A percentile compares a stretch with the other conserved stretches of the same genome.
phyloP scores from a whole-genome alignment of 306 rosid genomes.

The Lotus japonicus region DNA sequence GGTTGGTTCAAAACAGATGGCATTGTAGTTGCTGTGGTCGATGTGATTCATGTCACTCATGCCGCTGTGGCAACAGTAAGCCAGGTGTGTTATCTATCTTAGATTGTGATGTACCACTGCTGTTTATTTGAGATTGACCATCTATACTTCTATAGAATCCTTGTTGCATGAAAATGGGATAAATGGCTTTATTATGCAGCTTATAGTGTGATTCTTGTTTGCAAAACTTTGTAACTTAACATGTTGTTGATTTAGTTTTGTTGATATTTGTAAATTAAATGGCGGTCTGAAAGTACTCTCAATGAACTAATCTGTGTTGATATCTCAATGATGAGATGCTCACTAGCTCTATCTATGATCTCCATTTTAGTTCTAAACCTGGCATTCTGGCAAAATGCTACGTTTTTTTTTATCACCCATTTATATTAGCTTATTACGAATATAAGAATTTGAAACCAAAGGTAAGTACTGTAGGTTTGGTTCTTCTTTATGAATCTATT shows the following conservation, averaged over 20 bases:
- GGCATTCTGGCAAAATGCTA: not conserved
- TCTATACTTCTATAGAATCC: not conserved
- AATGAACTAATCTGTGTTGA: not conserved
- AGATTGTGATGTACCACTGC: constrained; percentile 12
- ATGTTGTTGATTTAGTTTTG: not conserved
- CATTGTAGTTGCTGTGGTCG: constrained; percentile 67
- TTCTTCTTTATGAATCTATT: too few species aligned
- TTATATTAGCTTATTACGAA: not conserved
- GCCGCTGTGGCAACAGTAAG: constrained; percentile 97
- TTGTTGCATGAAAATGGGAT: constrained; percentile 18
- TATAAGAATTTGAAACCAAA: too few species aligned
- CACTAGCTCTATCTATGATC: not conserved
- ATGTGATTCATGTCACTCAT: constrained; percentile 93
- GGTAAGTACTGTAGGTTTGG: not conserved
- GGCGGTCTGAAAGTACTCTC: not conserved
- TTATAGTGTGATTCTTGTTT: not conserved
- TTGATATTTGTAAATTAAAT: not conserved
- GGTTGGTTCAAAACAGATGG: constrained; percentile 60
- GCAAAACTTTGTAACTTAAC: not conserved
- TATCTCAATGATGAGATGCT: constrained; percentile 10
- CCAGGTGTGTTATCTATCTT: constrained; percentile 29
- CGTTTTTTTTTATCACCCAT: not conserved
- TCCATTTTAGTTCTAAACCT: constrained; percentile 12
- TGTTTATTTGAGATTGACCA: not conserved
- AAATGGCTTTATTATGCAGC: not conserved